Conservation (phyloP, 1,284 basidiomycete species). For the Leccinum ponderosum region DNA sequence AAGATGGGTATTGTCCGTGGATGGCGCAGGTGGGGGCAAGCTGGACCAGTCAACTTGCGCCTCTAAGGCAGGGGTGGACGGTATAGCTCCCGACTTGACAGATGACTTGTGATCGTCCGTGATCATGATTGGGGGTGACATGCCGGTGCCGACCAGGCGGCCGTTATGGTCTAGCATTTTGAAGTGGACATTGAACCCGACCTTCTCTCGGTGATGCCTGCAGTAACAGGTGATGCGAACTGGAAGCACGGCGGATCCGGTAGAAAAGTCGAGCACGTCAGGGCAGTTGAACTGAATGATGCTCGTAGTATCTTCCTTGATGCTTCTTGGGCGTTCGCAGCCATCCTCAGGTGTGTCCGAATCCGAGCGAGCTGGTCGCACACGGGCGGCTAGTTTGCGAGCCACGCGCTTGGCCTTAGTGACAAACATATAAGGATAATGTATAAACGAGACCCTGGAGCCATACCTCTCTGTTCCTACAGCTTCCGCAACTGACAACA, state of each 20-base stretch:
- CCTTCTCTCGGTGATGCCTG: constrained; percentile 96
- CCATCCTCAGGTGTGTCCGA: constrained; percentile 66
- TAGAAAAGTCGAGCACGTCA: constrained; percentile 87
- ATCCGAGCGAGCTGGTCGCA: constrained; percentile 75
- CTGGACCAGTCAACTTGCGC: constrained; percentile 50
- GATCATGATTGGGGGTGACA: constrained; percentile 95
- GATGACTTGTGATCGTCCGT: constrained; percentile 98
- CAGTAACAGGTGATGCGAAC: constrained; percentile 99
- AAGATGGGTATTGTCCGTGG: constrained; percentile 36
- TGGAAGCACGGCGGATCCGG: constrained; percentile 87
- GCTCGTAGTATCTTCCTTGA: constrained; percentile 73
- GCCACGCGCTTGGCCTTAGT: constrained; percentile 82
- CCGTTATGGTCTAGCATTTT: constrained; percentile 84
- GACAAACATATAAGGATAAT: constrained; percentile 5
- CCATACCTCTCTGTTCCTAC: constrained; percentile 79
- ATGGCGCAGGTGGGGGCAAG: constrained; percentile 23
- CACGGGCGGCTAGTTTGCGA: constrained; percentile 79
- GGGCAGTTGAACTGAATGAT: constrained; percentile 97
- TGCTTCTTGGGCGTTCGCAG: constrained; percentile 41
- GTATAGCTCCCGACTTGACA: constrained; percentile 32
- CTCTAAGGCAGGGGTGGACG: constrained; percentile 22
- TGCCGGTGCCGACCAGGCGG: constrained; percentile 80
- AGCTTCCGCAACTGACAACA: constrained; percentile 82
- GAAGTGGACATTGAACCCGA: constrained; percentile 93
- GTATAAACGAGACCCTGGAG: constrained; percentile 8